Base-by-base conservation (phyloP, 164 flowering plant genomes). In the Tinospora cordifolia region DNA sequence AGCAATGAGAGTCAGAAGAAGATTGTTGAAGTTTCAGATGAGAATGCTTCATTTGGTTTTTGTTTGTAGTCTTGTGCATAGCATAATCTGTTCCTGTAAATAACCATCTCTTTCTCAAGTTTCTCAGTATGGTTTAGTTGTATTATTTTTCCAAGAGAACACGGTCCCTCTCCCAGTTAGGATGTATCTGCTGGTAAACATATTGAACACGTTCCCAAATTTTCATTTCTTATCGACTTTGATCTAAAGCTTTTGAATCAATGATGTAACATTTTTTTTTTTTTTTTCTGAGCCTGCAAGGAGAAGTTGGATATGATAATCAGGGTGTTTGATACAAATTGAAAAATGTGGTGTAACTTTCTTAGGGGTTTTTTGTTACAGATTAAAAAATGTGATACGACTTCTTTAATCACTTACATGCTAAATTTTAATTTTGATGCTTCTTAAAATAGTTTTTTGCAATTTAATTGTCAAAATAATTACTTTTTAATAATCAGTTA, bases 21-120 rank as follows among this genome's bases (percentile, higher is more conserved):
- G 66, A 19, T 15, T 69, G 21, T 26, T 26, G 2, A 13, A 70
- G 14, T 41, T n/a, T n/a, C 58, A 62, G 72, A 62, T 62, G 44
- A 68, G 44, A 51, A 58, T 58, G 22, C 62, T 58, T 21, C 62
- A 21, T 21, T 21, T n/a, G 62, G 26, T 22, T 3, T 58, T 58
- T 0, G 19, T 58, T 58, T 9, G 62, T 21, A 58, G 12, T 12
- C 24, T 58, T 9, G 62, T 21, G 24, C 62, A 58, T 58, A 21
- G 24, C 62, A 58, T 58, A 21, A 22, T 58, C 27, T 58, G 62
- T 7, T 58, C 14, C 12, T 11, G 47, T 47, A 15, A 7, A 3
- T 54, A 17, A 7, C n/a, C n/a, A 17, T 51, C 59, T 54, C 19
- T 54, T 54, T 1, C 59, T 3, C 59, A 19, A 19, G 9, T 4